A percentile compares a stretch with the other conserved stretches of the same genome.
Conservation (phyloP, 768 basidiomycete genomes). For the Pulveroboletus sp. region DNA sequence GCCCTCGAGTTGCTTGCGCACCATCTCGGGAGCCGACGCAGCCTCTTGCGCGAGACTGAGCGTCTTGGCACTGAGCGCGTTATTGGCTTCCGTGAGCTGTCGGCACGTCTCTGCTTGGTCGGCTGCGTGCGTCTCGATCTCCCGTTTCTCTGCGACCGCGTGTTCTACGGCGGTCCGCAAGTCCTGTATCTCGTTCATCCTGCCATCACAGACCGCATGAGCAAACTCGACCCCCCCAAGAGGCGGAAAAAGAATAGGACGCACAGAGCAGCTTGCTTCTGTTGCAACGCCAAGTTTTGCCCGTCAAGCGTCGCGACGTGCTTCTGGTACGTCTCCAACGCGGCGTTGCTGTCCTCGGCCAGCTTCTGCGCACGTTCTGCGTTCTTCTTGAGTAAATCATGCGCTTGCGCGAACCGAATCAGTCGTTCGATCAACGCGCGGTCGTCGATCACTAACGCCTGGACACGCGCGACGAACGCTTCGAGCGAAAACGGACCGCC, state of each 20-base stretch:
- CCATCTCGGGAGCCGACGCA: conserved; percentile 36
- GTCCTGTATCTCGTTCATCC: conserved; percentile 61
- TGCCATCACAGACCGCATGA: conserved; percentile 24
- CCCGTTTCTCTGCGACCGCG: conserved; percentile 56
- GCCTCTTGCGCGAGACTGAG: conserved; percentile 46
- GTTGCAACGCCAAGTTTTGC: conserved; percentile 51
- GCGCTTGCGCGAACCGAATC: conserved; percentile 81
- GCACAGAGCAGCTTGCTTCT: conserved; percentile 56
- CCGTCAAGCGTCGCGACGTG: conserved; percentile 81
- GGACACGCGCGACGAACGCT: conserved; percentile 72
- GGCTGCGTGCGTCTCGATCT: conserved; percentile 62
- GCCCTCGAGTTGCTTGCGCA: conserved; percentile 59
- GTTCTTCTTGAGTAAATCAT: conserved; percentile 88
- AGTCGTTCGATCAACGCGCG: conserved; percentile 79
- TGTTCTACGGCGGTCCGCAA: conserved; percentile 62
- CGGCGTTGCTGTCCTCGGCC: conserved; percentile 73
- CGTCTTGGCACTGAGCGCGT: conserved; percentile 66
- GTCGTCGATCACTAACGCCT: conserved; percentile 80
- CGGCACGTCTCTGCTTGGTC: conserved; percentile 71
- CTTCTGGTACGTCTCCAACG: conserved; percentile 86
- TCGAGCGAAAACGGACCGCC: conserved; percentile 58
- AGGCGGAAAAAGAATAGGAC: conserved; percentile 23
- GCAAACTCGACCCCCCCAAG: background rate
- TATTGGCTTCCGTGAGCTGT: conserved; percentile 77
- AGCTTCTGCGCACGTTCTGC: conserved; percentile 89